Base-by-base conservation (phyloP, 257 asterid genomes). In the Linaria vulgaris region DNA sequence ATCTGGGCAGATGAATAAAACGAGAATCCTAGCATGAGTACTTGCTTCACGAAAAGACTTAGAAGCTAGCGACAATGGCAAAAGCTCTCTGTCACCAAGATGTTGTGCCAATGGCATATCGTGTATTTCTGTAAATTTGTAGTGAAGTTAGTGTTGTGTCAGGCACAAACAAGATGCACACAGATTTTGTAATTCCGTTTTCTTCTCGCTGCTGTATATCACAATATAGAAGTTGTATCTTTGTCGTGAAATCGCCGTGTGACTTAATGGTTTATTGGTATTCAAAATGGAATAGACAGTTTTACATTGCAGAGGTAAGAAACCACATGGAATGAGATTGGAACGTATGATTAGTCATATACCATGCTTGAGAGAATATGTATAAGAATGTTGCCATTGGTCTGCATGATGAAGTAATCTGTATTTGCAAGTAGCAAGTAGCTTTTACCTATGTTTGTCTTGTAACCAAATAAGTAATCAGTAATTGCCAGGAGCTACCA, bases 321-420 rank as follows among this genome's bases (percentile, higher is more conserved):
- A 53, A 56, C 24, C 27, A 12, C 16, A 37, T 45, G 69, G 38
- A 45, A 37, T 55, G 43, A 30, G 30, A 54, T 60, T 65, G 53
- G 13, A 60, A 56, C 61, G 57, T n/a, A 22, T 74, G 6, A 27
- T 61, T 41, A 65, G 34, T 64, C 58, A 45, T 16, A 49, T 43
- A 37, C 24, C 53, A 64, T 45, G 63, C 50, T 58, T 63, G 65
- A 50, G 69, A 49, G 70, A 66, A 50, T 63, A 39, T 19, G 10
- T 16, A 58, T 58, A 67, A 17, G 50, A 45, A 10, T 45, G 54
- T 31, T 46, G 48, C 56, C 38, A 44, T 8, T 19, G 17, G 63
- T 64, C 58, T 43, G 49, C 21, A 53, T 21, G 46, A 1, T 16
- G 12, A 38, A 13, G 19, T 1, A 25, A 25, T 61, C 66, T 45